A percentile compares a stretch with the other conserved stretches of the same genome.
phyloP scores from a whole-genome alignment of 1,284 basidiomycete species.

The Naganishia sp. region DNA sequence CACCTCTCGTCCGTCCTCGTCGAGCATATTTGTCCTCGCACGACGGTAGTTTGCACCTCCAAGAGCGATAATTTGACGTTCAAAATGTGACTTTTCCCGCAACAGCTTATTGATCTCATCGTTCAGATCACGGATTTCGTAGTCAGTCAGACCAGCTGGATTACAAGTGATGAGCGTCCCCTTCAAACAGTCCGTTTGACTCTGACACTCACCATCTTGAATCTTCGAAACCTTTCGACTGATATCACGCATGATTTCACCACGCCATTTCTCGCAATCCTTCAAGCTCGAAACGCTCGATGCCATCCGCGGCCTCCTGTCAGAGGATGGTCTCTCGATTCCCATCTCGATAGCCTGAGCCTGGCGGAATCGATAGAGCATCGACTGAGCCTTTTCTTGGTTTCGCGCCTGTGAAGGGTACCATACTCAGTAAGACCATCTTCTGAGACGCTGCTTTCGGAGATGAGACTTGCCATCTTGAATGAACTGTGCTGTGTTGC shows the following conservation, averaged over 20 bases:
- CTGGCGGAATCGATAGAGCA: slow-evolving; percentile 98
- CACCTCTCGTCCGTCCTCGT: slow-evolving; percentile 92
- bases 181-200: not conserved
- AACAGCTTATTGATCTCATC: slow-evolving; percentile 97
- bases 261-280: slow-evolving; percentile 94
- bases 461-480: not conserved
- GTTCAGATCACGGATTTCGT: slow-evolving; percentile 93
- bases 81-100: slow-evolving; percentile 95
- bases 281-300: slow-evolving; percentile 84
- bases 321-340: slow-evolving; percentile 69
- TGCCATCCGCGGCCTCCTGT: slow-evolving; percentile 85
- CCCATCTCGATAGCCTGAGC: slow-evolving; percentile 95
- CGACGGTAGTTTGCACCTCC: slow-evolving; percentile 96
- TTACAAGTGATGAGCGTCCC: slow-evolving; percentile 11
- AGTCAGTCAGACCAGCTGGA: slow-evolving; percentile 85
- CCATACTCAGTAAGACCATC: too few species aligned
- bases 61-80: slow-evolving; percentile 90
- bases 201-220: slow-evolving; percentile 74
- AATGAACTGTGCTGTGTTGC: not conserved
- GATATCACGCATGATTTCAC: slow-evolving; percentile 91
- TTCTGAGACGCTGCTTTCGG: too few species aligned
- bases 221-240: slow-evolving; percentile 96
- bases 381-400: slow-evolving; percentile 96
- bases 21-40: slow-evolving; percentile 78
- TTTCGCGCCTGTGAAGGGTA: slow-evolving; percentile 72